Conservation (phyloP, 768 basidiomycete species). For the Lentinula guzmanii region DNA sequence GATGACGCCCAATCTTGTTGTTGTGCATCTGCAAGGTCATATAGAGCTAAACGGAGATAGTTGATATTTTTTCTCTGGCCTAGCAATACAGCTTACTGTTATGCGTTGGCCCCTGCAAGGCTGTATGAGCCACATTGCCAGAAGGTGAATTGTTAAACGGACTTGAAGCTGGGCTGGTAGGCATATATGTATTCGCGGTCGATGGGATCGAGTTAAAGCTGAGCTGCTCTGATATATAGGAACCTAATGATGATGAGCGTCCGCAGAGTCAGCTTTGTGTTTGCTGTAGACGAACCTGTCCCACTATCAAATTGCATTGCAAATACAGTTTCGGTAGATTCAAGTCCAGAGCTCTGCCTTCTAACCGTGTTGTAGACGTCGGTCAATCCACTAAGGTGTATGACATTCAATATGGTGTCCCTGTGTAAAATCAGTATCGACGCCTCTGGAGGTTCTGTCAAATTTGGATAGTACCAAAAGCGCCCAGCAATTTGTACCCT, state of each 20-base stretch:
- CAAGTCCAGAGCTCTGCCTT: background rate
- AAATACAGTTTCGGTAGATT: background rate
- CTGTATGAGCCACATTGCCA: background rate
- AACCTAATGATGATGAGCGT: background rate
- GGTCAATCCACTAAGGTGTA: background rate
- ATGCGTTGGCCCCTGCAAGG: background rate
- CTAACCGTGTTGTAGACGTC: background rate
- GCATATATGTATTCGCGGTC: too few species aligned
- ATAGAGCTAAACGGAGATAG: background rate
- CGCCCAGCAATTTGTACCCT: background rate
- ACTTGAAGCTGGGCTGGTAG: too few species aligned
- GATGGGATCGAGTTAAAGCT: too few species aligned
- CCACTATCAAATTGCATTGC: background rate
- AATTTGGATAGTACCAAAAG: background rate
- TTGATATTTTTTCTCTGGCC: too few species aligned
- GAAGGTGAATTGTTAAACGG: background rate
- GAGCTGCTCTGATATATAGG: background rate
- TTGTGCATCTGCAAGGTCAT: background rate
- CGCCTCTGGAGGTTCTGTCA: background rate
- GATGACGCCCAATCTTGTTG: background rate
- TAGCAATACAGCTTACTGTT: background rate
- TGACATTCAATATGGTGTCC: background rate
- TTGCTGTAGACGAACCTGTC: background rate
- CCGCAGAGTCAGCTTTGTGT: background rate
- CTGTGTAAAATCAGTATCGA: background rate